Evolutionary conservation across 2,329 filamentous ascomycete species (phyloP).

Genomic region (Phaeophleospora eucalypticola): DNA sequence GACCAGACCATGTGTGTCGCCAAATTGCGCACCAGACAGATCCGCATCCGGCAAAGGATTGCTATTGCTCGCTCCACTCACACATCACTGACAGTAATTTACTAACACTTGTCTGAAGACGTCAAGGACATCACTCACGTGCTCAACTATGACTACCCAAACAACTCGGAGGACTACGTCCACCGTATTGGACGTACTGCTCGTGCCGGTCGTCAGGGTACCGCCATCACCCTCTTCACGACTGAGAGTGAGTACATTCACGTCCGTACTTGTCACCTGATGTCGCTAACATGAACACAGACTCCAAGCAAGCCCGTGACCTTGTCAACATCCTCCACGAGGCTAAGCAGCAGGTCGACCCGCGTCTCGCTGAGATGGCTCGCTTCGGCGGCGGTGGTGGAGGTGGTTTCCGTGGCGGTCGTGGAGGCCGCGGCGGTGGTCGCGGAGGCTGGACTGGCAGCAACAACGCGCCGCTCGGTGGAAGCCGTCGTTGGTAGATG

Average conservation of each 20-base stretch:
- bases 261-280: constrained; percentile 20
- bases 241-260: constrained; percentile 82
- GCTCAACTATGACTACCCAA: constrained; percentile 99
- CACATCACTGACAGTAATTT: constrained; percentile 19
- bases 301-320: constrained; percentile 74
- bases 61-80: constrained; percentile 42
- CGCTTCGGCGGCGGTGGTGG: constrained; percentile 85
- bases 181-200: constrained; percentile 66
- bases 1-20: constrained; percentile 29
- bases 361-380: constrained; percentile 90
- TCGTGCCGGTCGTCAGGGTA: constrained; percentile 81
- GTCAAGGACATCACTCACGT: constrained; percentile 99
- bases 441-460: constrained; percentile 49
- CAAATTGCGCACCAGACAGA: constrained; percentile 32
- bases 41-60: constrained; percentile 52
- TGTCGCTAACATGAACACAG: constrained; percentile 36
- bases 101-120: constrained; percentile 67
- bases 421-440: constrained; percentile 41
- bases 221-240: constrained; percentile 97
- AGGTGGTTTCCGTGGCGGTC: constrained; percentile 61
- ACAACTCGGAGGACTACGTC: constrained; percentile 73
- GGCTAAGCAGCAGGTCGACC: constrained; percentile 97
- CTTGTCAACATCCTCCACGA: constrained; percentile 88
- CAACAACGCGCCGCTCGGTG: constrained; percentile 56
- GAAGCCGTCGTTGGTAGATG: constrained; percentile 52